Conservation (phyloP, 345 rosid species). For the Euphorbia lathyris region DNA sequence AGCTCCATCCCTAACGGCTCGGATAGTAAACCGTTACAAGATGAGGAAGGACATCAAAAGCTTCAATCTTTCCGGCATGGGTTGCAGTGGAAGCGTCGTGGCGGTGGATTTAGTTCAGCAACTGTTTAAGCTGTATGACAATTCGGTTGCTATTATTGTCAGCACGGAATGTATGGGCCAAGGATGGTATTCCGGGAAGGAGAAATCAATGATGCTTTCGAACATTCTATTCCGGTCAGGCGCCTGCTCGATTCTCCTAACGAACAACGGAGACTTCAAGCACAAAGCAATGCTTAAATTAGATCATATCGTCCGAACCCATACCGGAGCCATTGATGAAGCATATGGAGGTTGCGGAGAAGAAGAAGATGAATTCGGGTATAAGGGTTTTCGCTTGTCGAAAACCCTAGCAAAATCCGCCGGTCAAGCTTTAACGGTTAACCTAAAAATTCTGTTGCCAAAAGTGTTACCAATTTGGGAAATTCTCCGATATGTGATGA, state of each 20-base stretch:
- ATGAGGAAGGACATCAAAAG: constrained; percentile 31
- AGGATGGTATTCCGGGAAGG: constrained; percentile 31
- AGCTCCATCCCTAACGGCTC: constrained; percentile 25
- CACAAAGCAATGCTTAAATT: constrained; percentile 23
- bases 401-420: constrained; percentile 27
- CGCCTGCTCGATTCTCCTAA: constrained; percentile 35
- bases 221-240: constrained; percentile 39
- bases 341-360: constrained; percentile 29
- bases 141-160: constrained; percentile 26
- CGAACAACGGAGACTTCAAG: constrained; percentile 22
- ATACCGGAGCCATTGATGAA: constrained; percentile 25
- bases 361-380: constrained; percentile 26
- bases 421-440: constrained; percentile 17
- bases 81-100: constrained; percentile 38
- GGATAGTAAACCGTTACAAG: constrained; percentile 29
- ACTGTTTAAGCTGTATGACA: constrained; percentile 24
- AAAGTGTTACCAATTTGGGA: constrained; percentile 48
- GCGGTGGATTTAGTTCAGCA: constrained; percentile 27
- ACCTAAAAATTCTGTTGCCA: constrained; percentile 18
- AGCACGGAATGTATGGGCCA: constrained; percentile 34
- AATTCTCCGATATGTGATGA: constrained; percentile 11
- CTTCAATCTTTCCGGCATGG: constrained; percentile 43
- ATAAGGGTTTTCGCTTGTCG: constrained; percentile 22
- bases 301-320: constrained; percentile 31
- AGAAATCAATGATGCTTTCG: constrained; percentile 36